Evolutionary conservation across 495 filamentous ascomycete genomes (phyloP).

Genomic region (Usnea hakonensis): DNA sequence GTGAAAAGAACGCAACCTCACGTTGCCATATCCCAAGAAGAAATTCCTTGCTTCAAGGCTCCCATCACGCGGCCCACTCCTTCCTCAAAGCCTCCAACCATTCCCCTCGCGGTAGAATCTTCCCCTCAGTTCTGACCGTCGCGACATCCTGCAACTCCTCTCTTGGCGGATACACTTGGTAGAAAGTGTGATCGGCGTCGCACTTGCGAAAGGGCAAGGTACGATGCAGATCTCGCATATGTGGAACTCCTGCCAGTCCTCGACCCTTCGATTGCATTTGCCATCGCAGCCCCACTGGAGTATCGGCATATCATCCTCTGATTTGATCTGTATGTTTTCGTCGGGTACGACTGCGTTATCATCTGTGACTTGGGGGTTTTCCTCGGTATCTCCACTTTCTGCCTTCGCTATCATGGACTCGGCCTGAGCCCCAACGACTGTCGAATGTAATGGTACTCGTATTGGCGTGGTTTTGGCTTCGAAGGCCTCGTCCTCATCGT

Average conservation of each 20-base stretch:
- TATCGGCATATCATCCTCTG: neutral
- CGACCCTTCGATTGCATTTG: neutral
- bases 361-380: neutral
- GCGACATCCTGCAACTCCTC: constrained; percentile 1
- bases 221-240: constrained; percentile 4
- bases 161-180: constrained; percentile 1
- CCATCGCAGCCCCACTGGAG: constrained; percentile 3
- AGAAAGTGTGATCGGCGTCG: constrained; percentile 1
- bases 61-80: neutral
- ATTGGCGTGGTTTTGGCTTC: neutral
- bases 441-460: neutral
- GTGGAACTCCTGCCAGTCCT: constrained; percentile 1
- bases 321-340: neutral
- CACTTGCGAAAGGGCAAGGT: neutral
- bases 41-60: too few relatives aligned
- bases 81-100: constrained; percentile 5
- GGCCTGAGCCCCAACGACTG: neutral
- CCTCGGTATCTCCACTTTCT: neutral
- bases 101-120: neutral
- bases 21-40: too few relatives aligned
- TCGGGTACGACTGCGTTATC: neutral
- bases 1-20: too few relatives aligned
- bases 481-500: neutral
- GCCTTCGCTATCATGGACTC: neutral
- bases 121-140: neutral